Percentiles rank a stretch among this genome's conserved stretches.
Evolutionary conservation across 805 yeast species (phyloP).

Genomic region (Candida maesae): DNA sequence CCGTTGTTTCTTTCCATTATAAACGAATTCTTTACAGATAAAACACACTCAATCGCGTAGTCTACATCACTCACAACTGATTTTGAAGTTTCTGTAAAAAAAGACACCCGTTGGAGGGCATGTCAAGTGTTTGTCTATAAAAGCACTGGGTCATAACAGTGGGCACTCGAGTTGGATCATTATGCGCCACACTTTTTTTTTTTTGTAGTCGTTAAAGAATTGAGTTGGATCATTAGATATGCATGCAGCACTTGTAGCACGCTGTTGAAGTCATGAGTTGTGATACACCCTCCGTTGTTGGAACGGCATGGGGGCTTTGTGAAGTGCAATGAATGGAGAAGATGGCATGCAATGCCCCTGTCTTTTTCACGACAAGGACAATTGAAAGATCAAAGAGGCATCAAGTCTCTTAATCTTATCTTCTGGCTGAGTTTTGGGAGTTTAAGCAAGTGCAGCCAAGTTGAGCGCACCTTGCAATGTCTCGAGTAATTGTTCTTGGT

Average conservation of each 20-base stretch:
- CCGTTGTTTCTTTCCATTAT: background rate
- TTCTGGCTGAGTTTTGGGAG: background rate
- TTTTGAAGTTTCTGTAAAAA: background rate
- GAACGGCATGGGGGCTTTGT: background rate
- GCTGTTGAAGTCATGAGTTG: constrained; percentile 8
- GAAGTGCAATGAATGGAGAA: too few species aligned
- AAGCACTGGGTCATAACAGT: constrained; percentile 2
- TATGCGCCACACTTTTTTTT: constrained; percentile 4
- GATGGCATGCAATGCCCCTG: background rate
- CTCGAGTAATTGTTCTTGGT: constrained; percentile 45
- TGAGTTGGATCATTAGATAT: constrained; percentile 15
- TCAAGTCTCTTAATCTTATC: background rate
- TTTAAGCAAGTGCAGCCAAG: constrained; percentile 19
- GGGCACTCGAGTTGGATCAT: constrained; percentile 16
- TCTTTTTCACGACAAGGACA: too few species aligned
- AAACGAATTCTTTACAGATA: background rate
- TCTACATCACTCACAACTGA: background rate
- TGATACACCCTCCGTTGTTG: too few species aligned
- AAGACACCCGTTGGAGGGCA: constrained; percentile 14
- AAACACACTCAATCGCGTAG: too few species aligned
- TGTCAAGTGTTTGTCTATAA: background rate
- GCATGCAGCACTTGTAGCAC: constrained; percentile 1
- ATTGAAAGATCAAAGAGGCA: too few species aligned
- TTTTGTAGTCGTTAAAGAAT: constrained; percentile 3
- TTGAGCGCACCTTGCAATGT: constrained; percentile 20